A percentile compares a stretch with the other conserved stretches of the same genome.
Evolutionary conservation across 2,329 filamentous ascomycete species (phyloP).

Genomic region (Lecanoromycetidae sp.): DNA sequence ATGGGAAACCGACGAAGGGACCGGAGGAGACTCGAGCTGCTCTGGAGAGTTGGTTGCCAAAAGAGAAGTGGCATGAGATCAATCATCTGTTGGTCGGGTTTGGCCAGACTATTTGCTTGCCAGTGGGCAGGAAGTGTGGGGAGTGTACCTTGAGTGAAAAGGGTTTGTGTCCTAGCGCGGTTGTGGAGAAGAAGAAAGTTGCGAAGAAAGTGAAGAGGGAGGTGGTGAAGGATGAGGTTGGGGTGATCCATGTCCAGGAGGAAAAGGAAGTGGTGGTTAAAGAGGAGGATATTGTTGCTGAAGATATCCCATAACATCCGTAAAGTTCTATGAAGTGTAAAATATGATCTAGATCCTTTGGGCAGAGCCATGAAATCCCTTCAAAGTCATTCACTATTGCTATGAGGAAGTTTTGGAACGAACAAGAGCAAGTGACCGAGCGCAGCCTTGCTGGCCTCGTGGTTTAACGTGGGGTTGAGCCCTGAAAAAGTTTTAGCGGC

Average conservation of each 20-base stretch:
- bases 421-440: too few relatives aligned
- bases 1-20: slow-evolving; percentile 61
- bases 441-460: too few relatives aligned
- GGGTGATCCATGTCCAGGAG: neutral
- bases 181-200: slow-evolving; percentile 26
- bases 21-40: slow-evolving; percentile 71
- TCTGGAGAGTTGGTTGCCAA: slow-evolving; percentile 72
- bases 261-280: slow-evolving; percentile 3
- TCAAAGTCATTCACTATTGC: too few relatives aligned
- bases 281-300: neutral
- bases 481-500: neutral
- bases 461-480: neutral
- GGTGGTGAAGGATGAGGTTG: neutral
- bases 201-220: slow-evolving; percentile 11
- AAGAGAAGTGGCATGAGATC: slow-evolving; percentile 80
- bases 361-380: too few relatives aligned
- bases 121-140: slow-evolving; percentile 67
- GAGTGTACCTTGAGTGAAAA: slow-evolving; percentile 68
- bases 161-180: slow-evolving; percentile 55
- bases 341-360: too few relatives aligned
- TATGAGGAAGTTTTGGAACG: too few relatives aligned
- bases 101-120: slow-evolving; percentile 75
- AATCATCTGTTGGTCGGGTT: slow-evolving; percentile 80
- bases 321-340: too few relatives aligned
- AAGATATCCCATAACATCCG: too few relatives aligned